These are phyloP conservation scores for Choiromyces venosus DNA, from an alignment of 495 filamentous ascomycete genomes.

Conservation along the genomic window DNA sequence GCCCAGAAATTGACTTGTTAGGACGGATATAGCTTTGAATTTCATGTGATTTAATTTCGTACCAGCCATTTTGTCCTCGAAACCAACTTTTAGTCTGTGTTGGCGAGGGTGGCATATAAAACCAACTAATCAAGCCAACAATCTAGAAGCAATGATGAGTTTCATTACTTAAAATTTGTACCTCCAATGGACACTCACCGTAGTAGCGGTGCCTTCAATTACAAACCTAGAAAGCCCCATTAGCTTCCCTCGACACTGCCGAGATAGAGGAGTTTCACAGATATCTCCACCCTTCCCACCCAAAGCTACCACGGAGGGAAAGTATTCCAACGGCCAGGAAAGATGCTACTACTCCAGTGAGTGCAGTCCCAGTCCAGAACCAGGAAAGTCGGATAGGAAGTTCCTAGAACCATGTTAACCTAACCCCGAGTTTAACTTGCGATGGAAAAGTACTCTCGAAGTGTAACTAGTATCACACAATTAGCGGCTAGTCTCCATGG, in stretches of 20 bases:
- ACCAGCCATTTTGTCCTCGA: constrained; percentile 66
- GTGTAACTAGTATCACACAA: constrained; percentile 17
- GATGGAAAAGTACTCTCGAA: constrained; percentile 16
- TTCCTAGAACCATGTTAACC: constrained; percentile 14
- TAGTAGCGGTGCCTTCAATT: constrained; percentile 29
- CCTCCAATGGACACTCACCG: constrained; percentile 2
- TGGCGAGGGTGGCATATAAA: constrained; percentile 67
- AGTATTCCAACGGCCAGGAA: constrained; percentile 69
- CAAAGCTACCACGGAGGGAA: constrained; percentile 57
- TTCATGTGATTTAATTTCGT: not conserved
- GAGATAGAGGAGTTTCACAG: constrained; percentile 55
- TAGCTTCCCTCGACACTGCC: constrained; percentile 22
- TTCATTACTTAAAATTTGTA: not conserved
- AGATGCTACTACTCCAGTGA: constrained; percentile 60
- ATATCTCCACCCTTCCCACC: constrained; percentile 66
- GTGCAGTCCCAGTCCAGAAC: constrained; percentile 68
- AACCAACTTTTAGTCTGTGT: constrained; percentile 64
- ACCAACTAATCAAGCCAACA: constrained; percentile 59
- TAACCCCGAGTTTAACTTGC: not conserved
- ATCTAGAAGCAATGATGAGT: constrained; percentile 29
- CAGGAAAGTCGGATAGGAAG: constrained; percentile 60
- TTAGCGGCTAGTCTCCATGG: constrained; percentile 40
- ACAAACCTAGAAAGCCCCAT: constrained; percentile 19
- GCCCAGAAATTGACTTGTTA: not conserved
- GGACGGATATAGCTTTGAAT: not conserved